Base-by-base conservation (phyloP, 805 yeast species). In the Metschnikowia arizonensis region DNA sequence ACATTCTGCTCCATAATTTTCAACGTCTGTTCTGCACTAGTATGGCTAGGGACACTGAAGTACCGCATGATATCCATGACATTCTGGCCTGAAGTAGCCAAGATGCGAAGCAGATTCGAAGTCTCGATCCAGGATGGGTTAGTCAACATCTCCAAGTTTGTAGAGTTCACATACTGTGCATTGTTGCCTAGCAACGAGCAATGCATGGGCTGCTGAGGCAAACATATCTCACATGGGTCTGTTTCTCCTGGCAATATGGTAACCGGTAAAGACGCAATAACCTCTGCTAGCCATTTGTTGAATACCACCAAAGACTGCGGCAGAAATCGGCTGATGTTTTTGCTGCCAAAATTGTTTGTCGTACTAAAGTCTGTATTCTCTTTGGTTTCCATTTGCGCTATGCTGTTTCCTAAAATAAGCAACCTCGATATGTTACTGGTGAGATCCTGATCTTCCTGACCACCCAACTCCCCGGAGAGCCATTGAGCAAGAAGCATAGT, bases 181-280 rank as follows among this genome's bases (percentile, higher is more conserved):
- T 77, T 68, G 11, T 62, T 59, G 3, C 72, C 68, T 56, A 93
- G 82, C 46, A 91, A 72, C 0, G 95, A 83, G 42, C 72, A 72
- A 60, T 91, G 97, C n/a, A 93, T 60, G 2, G 95, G 85, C 61
- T 85, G 96, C 63, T 93, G 97, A 0, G 99, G 99, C 46, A 88
- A 64, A 40, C 90, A 78, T 14, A 76, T 66, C 49, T 86, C 95
- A n/a, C 88, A 81, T 0, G 97, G 96, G 61, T 93, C 99, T 3
- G 73, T 65, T 6, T 69, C 76, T 4, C 99, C 98, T 0, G 99
- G 96, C 81, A 93, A 74, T 2, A 93, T 56, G 34, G 83, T 77
- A 5, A 90, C 81, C 0, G 95, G 85, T 14, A 88, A 64, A 1
- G 84, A 70, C 6, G 72, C 62, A 2, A 82, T 65, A 1, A 87